phyloP scores from a whole-genome alignment of 78 protist genomes.

The Dictyostelium citrinum region DNA sequence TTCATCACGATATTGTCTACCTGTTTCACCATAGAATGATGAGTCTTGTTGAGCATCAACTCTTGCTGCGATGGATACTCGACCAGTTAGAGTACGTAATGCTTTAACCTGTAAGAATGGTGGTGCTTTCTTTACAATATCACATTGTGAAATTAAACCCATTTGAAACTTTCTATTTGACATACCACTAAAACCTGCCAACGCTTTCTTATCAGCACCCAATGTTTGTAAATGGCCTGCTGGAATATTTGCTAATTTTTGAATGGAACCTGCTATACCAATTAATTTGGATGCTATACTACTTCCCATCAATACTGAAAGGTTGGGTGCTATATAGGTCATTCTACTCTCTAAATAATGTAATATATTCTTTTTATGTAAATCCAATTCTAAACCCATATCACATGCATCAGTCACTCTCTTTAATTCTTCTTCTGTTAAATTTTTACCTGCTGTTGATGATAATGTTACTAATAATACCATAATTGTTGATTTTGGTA shows the following conservation, averaged over 20 bases:
- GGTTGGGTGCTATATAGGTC: conserved; percentile 89
- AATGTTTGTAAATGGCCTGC: conserved; percentile 82
- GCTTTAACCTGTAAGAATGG: conserved; percentile 30
- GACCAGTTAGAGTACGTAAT: conserved; percentile 62
- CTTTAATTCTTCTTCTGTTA: conserved; percentile 35
- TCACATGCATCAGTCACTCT: conserved; percentile 73
- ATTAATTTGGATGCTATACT: conserved; percentile 87
- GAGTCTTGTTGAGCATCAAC: conserved; percentile 62
- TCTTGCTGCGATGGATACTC: conserved; percentile 62
- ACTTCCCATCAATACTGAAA: conserved; percentile 81
- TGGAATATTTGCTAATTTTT: conserved; percentile 80
- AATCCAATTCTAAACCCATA: conserved; percentile 72
- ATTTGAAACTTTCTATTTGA: conserved; percentile 55
- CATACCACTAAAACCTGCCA: conserved; percentile 81
- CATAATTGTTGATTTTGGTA: conserved; percentile 76
- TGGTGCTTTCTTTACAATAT: conserved; percentile 70
- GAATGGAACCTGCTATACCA: conserved; percentile 89
- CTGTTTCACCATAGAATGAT: conserved; percentile 63
- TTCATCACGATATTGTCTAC: conserved; percentile 58
- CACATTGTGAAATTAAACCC: conserved; percentile 81
- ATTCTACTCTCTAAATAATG: conserved; percentile 89
- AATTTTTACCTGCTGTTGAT: conserved; percentile 30
- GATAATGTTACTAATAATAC: conserved; percentile 70
- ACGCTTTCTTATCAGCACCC: conserved; percentile 64
- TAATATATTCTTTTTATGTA: conserved; percentile 22